A percentile compares a stretch with the other conserved stretches of the same genome.
Conservation (phyloP, 2,329 filamentous ascomycete species). For the Cryphonectria japonica region DNA sequence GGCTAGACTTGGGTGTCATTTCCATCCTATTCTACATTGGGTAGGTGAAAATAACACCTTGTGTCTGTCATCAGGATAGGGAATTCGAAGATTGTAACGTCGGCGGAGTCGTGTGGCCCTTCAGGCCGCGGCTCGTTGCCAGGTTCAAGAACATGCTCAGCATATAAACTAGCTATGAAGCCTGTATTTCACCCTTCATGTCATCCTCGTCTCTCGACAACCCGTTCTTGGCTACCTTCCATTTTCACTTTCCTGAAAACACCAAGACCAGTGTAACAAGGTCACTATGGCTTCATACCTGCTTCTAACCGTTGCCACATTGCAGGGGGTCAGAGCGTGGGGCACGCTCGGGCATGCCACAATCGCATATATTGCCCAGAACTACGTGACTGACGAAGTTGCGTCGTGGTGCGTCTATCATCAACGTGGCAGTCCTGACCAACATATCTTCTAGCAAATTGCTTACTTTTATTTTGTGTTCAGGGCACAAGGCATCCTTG, state of each 20-base stretch:
- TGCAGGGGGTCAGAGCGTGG: constrained; percentile 28
- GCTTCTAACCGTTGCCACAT: constrained; percentile 20
- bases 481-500: constrained; percentile 40
- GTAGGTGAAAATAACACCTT: neutral
- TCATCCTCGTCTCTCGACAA: neutral
- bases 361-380: constrained; percentile 44
- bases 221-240: neutral
- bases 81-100: neutral
- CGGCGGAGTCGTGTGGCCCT: neutral
- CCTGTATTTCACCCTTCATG: neutral
- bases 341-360: constrained; percentile 43
- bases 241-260: neutral
- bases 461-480: neutral
- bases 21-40: neutral
- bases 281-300: constrained; percentile 5
- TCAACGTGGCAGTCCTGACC: neutral
- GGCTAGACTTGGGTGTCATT: neutral
- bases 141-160: neutral
- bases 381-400: constrained; percentile 41
- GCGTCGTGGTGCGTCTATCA: constrained; percentile 31
- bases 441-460: too few relatives aligned
- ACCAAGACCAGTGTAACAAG: neutral
- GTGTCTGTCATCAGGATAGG: neutral
- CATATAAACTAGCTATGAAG: neutral
- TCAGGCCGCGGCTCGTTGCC: neutral